Percentiles rank a stretch among this genome's conserved stretches.
phyloP scores from a whole-genome alignment of 257 asterid genomes.

The Jasminum sambac region DNA sequence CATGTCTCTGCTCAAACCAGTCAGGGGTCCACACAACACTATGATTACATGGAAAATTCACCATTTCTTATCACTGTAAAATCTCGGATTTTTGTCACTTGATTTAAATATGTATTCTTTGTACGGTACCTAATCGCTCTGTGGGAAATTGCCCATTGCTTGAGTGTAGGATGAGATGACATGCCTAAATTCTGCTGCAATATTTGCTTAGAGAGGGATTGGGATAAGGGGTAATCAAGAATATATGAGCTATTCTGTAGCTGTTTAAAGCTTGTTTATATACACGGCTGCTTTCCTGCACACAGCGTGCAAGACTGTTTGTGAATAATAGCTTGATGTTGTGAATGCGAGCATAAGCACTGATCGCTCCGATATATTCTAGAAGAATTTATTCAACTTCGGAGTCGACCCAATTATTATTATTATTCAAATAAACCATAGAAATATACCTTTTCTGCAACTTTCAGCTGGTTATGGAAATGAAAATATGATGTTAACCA shows the following conservation, averaged over 20 bases:
- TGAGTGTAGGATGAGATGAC: slow-evolving; percentile 6
- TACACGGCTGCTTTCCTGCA: too few relatives aligned
- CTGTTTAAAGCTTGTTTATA: too few relatives aligned
- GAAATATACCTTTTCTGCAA: not conserved
- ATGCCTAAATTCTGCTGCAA: not conserved
- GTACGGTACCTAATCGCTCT: not conserved
- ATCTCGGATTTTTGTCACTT: slow-evolving; percentile 11
- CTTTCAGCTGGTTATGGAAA: not conserved
- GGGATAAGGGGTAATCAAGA: too few relatives aligned
- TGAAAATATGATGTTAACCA: not conserved
- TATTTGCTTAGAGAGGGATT: not conserved
- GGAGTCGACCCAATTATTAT: too few relatives aligned
- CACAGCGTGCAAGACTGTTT: too few relatives aligned
- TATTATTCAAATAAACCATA: not conserved
- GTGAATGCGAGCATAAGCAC: too few relatives aligned
- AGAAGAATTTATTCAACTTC: too few relatives aligned
- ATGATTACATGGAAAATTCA: slow-evolving; percentile 24
- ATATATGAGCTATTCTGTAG: too few relatives aligned
- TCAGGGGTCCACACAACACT: slow-evolving; percentile 54
- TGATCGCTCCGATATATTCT: too few relatives aligned
- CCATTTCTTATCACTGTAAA: slow-evolving; percentile 19
- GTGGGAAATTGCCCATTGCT: slow-evolving; percentile 5
- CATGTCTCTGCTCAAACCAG: slow-evolving; percentile 86
- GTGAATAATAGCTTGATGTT: too few relatives aligned
- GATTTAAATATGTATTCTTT: not conserved